Evolutionary conservation across 78 protist genomes (phyloP), one percentile per base, ranked within the genome.

Genomic region (Dictyostelium capitatum): DNA sequence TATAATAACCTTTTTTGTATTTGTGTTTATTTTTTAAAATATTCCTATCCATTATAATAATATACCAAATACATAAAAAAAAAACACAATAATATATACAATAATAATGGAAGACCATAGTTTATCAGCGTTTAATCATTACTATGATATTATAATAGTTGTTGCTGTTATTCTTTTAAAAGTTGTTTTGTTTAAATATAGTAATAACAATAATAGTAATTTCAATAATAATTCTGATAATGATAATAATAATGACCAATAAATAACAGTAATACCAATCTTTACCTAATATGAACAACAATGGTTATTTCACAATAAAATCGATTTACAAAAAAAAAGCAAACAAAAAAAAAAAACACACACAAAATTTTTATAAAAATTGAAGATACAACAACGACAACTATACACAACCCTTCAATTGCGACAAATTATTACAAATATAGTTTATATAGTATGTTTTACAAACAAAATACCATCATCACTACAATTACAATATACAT

Each of bases 211-310:
- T 67, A 67, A 67, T 67, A 67, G 28, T 67, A 67, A 67, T 67
- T 23, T 23, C 28, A 67, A 67, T 67, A 67, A 67, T 67, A 67
- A 67, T 67, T 23, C n/a, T 67, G 30, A 69, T 69, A 69, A 69
- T 32, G 32, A 69, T 69, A 32, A 69, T 69, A 69, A 69, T 32
- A 69, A 69, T 69, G 30, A 69, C 43, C 30, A 69, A 69, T 69
- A 69, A 69, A 69, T 69, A 69, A 69, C 30, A 69, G 32, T 69
- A 32, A 69, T 69, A 69, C 20, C 30, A 69, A 69, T n/a, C 20
- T 2, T 37, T 37, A 37, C 2, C 43, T 37, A 37, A 37, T 19
- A 54, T 54, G 62, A 54, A 54, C 62, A 54, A 54, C 62, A 54
- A 54, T 37, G 43, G 43, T 37, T 37, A 37, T 37, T 37, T 37